These are phyloP conservation scores for Colletotrichum navitas DNA, from an alignment of 2,329 filamentous ascomycete species.

Conservation along the genomic window DNA sequence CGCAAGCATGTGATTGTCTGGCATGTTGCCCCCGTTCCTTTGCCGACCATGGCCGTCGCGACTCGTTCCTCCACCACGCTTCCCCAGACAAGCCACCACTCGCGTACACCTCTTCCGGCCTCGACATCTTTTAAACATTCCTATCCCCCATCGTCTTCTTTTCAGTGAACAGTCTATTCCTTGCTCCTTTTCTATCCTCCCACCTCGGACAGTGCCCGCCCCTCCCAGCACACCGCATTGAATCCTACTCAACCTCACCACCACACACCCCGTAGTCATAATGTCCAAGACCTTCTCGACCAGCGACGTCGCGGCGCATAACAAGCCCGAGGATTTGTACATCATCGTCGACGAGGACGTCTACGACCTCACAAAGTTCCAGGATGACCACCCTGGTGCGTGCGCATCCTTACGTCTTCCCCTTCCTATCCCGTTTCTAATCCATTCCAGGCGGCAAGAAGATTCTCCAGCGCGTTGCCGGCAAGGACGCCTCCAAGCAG, in stretches of 20 bases:
- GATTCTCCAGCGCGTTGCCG: constrained; percentile 72
- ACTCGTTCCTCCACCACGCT: constrained; percentile 37
- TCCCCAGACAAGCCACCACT: constrained; percentile 19
- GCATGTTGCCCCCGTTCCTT: constrained; percentile 8
- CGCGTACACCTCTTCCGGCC: constrained; percentile 3
- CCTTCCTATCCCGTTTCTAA: not conserved
- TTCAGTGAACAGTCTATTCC: not conserved
- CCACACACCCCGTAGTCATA: constrained; percentile 45
- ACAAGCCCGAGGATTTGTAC: constrained; percentile 87
- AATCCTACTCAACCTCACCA: constrained; percentile 6
- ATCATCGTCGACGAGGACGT: constrained; percentile 95
- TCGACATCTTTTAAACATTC: constrained; percentile 34
- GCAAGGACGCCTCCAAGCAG: constrained; percentile 76
- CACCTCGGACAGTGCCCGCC: not conserved
- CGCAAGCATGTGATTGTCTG: constrained; percentile 40
- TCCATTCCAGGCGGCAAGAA: constrained; percentile 68
- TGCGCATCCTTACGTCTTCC: constrained; percentile 22
- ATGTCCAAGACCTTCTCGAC: constrained; percentile 93
- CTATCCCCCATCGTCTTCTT: constrained; percentile 5
- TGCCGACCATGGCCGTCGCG: constrained; percentile 41
- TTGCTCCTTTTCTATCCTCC: constrained; percentile 21
- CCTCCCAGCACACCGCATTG: constrained; percentile 4
- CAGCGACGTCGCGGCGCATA: constrained; percentile 90
- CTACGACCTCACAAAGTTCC: constrained; percentile 92
- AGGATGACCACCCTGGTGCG: constrained; percentile 85